Base-by-base conservation (phyloP, 169 alveolate species). In the Eimeria brunetti region DNA sequence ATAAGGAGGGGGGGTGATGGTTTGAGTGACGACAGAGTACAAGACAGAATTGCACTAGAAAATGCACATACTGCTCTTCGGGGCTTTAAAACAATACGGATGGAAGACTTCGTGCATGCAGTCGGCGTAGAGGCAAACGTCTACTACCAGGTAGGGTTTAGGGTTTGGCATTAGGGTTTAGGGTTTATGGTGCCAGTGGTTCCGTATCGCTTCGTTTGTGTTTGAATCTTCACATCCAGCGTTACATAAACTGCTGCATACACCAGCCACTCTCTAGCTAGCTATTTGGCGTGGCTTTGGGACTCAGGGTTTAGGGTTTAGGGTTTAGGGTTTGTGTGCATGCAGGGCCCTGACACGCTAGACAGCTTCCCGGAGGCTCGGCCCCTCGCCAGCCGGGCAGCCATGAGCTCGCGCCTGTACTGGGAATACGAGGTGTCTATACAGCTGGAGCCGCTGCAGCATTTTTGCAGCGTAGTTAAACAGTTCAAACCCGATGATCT, bases 391-490 rank as follows among this genome's bases (percentile, higher is more conserved):
- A 36, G 58, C 86, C 14, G 46, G 71, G 41, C 58, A 11, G 94
- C 88, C 16, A 38, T 49, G 14, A 24, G 51, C 38, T 90, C 92
- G 76, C 71, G 95, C 41, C 84, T 81, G 69, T 85, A 75, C 69
- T 98, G 98, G 99, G 97, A 97, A 49, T 98, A 98, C 95, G 98
- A 97, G 75, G 97, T 98, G 27, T 96, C 97, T 7, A 88, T 98
- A 36, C 99, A 98, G 86, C 97, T 98, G 94, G 98, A 98, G 78
- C 97, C 97, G 36, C 94, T 97, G 46, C 83, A 97, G 69, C 94
- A 94, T 91, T 97, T 98, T 96, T 93, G 97, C 94, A 95, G 97
- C 62, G 96, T 96, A 36, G 96, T 69, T 49, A 9, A 30, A 51
- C 78, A 36, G 20, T 88, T 51, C 83, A 67, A 46, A 1, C 96